Base-by-base conservation (phyloP, 163 green algal species). In the Prototheca stagnorum region DNA sequence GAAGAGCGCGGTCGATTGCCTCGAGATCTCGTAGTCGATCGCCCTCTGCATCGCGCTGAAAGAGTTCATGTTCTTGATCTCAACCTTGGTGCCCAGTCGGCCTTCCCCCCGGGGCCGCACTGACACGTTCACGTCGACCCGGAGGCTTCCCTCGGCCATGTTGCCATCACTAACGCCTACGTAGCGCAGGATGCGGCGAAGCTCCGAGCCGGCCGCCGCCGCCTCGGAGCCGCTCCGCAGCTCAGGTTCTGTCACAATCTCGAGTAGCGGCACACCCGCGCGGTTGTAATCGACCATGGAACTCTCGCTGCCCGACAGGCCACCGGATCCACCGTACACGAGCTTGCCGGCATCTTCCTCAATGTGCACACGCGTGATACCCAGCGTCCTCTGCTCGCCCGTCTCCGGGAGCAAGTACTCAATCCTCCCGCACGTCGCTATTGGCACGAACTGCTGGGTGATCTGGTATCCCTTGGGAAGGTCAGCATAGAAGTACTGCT, bases 11-110 rank as follows among this genome's bases (percentile, higher is more conserved):
- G 42, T 35, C 2, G 80, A 67, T 74, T 96, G 76, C 43, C 40
- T 15, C 6, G 36, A 29, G 12, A 92, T 75, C 61, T 98, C 88
- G 58, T 75, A 94, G 15, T 92, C 79, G 21, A 91, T 86, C 4
- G 80, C 80, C 34, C 81, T 80, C 51, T 88, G 76, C 75, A 98
- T 95, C 49, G 84, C 85, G 51, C 51, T 73, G 61, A 98, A 97
- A 35, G 62, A 84, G 77, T 98, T 98, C 80, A 98, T 94, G 73
- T 98, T 98, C 60, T 98, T 98, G 44, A 98, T 72, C 63, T 98
- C 88, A 49, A 97, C 82, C 47, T 92, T 93, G 39, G 87, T 97
- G 37, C 88, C 89, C 41, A 94, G 79, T 39, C 44, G 16, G 4
- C 56, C 25, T 29, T 39, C 20, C 14, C 77, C 80, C n/a, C 62